Percentiles rank a stretch among this genome's conserved stretches.
Evolutionary conservation across 495 filamentous ascomycete genomes (phyloP).

Genomic region (Penicillium daleae): DNA sequence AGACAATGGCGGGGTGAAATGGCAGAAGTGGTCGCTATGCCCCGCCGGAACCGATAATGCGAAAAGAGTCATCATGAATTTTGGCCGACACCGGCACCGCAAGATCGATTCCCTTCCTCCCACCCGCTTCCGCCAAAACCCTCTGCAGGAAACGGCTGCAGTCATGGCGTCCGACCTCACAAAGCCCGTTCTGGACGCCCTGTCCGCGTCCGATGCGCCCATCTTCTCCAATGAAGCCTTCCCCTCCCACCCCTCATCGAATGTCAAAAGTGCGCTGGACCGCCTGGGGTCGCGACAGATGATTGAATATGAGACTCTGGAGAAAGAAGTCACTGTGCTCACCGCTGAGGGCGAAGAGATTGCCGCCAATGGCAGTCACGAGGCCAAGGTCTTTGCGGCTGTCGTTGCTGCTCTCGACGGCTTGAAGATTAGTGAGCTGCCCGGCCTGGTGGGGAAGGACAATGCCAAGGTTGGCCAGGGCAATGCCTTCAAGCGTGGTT

Average conservation of each 20-base stretch:
- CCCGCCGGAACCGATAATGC: constrained; percentile 29
- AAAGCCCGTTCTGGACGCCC: constrained; percentile 64
- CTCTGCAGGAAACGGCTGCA: constrained; percentile 38
- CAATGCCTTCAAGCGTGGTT: constrained; percentile 94
- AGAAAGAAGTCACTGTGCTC: constrained; percentile 75
- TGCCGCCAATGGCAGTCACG: constrained; percentile 84
- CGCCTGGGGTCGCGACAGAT: constrained; percentile 81
- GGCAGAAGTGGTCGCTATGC: constrained; percentile 26
- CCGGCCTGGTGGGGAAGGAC: constrained; percentile 77
- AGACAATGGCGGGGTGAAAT: constrained; percentile 29
- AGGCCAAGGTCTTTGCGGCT: constrained; percentile 91
- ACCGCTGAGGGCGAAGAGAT: constrained; percentile 81
- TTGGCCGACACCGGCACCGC: constrained; percentile 24
- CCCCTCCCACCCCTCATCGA: constrained; percentile 67
- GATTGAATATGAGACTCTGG: constrained; percentile 81
- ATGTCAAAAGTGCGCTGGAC: constrained; percentile 85
- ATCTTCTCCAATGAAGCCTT: constrained; percentile 78
- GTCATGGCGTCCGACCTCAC: constrained; percentile 66
- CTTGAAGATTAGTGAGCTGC: constrained; percentile 77
- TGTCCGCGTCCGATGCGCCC: constrained; percentile 64
- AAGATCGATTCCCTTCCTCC: constrained; percentile 15
- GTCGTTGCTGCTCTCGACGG: constrained; percentile 76
- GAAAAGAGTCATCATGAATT: constrained; percentile 37
- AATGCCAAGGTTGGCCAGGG: constrained; percentile 89
- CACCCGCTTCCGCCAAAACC: constrained; percentile 18